These are phyloP conservation scores for Silybum marianum DNA, from an alignment of 129 eudicot genomes.

Conservation along the genomic window DNA sequence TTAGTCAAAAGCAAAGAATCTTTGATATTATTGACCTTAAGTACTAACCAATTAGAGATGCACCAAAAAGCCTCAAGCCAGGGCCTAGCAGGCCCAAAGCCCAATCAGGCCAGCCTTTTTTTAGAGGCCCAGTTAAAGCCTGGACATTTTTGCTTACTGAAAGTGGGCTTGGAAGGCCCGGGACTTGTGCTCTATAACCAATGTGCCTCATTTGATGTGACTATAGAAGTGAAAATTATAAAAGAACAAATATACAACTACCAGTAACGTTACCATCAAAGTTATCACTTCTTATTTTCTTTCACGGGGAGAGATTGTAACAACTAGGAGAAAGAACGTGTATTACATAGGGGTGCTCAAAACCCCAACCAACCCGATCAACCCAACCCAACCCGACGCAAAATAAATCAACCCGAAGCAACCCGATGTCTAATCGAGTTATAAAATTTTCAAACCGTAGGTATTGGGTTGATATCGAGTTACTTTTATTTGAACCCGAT, in stretches of 20 bases:
- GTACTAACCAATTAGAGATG: constrained; percentile 11
- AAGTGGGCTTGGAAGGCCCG: neutral
- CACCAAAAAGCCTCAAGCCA: neutral
- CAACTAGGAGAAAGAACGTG: neutral
- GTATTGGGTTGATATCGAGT: too few relatives aligned
- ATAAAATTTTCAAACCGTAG: too few relatives aligned
- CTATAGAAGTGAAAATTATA: constrained; percentile 5
- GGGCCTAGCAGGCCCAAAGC: neutral
- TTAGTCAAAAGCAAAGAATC: constrained; percentile 10
- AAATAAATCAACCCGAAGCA: too few relatives aligned
- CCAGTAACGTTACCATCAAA: constrained; percentile 13
- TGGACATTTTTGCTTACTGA: neutral
- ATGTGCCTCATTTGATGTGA: constrained; percentile 12
- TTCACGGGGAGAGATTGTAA: neutral
- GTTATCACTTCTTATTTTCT: constrained; percentile 6
- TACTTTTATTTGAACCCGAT: too few relatives aligned
- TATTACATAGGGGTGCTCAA: too few relatives aligned
- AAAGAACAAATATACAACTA: neutral
- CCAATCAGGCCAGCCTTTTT: neutral
- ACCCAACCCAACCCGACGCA: too few relatives aligned
- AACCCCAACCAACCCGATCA: too few relatives aligned
- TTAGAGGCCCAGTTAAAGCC: neutral
- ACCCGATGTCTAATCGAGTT: too few relatives aligned
- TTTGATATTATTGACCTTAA: neutral
- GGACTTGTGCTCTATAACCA: neutral